Conservation (phyloP, 257 asterid genomes). For the Jacaranda copaia region DNA sequence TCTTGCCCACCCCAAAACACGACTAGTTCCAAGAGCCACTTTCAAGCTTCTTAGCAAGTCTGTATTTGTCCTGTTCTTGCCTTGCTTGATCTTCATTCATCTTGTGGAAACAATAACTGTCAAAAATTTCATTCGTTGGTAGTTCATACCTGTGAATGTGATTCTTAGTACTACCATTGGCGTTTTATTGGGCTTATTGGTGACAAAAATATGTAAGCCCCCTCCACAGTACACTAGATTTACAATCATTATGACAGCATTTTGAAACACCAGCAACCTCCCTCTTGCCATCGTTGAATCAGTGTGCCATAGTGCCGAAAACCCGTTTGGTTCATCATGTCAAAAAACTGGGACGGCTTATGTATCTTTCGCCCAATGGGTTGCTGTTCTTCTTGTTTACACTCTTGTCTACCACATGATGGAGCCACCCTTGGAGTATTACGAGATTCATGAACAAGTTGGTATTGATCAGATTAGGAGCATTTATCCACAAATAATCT, state of each 20-base stretch:
- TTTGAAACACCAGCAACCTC: slow-evolving; percentile 93
- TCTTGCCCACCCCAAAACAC: slow-evolving; percentile 80
- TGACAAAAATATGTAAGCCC: slow-evolving; percentile 72
- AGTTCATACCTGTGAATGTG: slow-evolving; percentile 95
- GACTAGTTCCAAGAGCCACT: slow-evolving; percentile 81
- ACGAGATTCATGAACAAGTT: slow-evolving; percentile 55
- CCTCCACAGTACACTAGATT: slow-evolving; percentile 81
- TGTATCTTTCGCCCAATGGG: slow-evolving; percentile 95
- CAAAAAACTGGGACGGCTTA: slow-evolving; percentile 73
- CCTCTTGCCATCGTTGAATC: slow-evolving; percentile 92
- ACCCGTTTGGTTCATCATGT: slow-evolving; percentile 77
- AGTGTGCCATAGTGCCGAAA: slow-evolving; percentile 69
- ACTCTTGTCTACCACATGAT: slow-evolving; percentile 98
- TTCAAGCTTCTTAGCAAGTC: slow-evolving; percentile 94
- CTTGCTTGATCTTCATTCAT: slow-evolving; percentile 83
- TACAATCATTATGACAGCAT: slow-evolving; percentile 85
- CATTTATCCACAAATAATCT: slow-evolving; percentile 54
- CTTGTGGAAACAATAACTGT: slow-evolving; percentile 83
- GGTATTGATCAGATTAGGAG: slow-evolving; percentile 58
- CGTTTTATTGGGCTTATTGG: slow-evolving; percentile 77
- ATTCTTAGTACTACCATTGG: slow-evolving; percentile 81
- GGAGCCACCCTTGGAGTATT: slow-evolving; percentile 90
- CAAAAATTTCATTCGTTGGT: slow-evolving; percentile 71
- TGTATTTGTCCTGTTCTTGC: slow-evolving; percentile 86
- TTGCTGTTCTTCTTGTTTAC: slow-evolving; percentile 84